Conservation (phyloP, 164 flowering plant species). For the Chimonanthus salicifolius region DNA sequence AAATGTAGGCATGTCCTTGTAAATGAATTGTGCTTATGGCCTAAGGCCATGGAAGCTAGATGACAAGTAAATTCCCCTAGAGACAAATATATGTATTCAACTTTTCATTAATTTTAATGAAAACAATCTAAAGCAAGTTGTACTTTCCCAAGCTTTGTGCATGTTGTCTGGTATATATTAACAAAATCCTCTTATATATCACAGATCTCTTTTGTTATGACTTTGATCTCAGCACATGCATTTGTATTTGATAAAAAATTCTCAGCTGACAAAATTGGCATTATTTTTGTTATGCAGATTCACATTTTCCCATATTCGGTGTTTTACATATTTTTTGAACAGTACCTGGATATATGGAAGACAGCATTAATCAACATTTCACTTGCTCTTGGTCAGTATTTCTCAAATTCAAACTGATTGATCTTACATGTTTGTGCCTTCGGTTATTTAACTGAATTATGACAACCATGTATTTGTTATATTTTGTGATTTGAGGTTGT, state of each 20-base stretch:
- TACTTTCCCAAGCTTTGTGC: not conserved
- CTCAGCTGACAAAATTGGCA: conserved; percentile 8
- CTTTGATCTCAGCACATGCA: not conserved
- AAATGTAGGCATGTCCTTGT: not conserved
- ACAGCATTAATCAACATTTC: conserved; percentile 88
- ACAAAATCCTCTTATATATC: not conserved
- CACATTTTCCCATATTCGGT: conserved; percentile 92
- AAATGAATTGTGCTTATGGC: not conserved
- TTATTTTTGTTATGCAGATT: conserved; percentile 58
- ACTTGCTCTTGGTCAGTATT: conserved; percentile 80
- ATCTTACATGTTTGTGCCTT: not conserved
- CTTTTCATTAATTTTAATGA: not conserved
- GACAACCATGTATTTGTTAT: not conserved
- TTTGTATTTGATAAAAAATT: not conserved
- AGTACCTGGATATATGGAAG: conserved; percentile 92
- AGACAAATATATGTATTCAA: not conserved
- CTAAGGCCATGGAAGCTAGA: not conserved
- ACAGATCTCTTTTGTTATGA: not conserved
- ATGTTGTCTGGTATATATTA: not conserved
- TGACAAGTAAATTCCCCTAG: not conserved
- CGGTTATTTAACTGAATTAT: not conserved
- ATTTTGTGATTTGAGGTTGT: not conserved
- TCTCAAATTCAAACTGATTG: not conserved
- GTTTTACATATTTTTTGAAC: conserved; percentile 95
- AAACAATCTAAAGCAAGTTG: not conserved